Evolutionary conservation across 495 filamentous ascomycete species (phyloP).

Genomic region (Cenococcum geophilum): DNA sequence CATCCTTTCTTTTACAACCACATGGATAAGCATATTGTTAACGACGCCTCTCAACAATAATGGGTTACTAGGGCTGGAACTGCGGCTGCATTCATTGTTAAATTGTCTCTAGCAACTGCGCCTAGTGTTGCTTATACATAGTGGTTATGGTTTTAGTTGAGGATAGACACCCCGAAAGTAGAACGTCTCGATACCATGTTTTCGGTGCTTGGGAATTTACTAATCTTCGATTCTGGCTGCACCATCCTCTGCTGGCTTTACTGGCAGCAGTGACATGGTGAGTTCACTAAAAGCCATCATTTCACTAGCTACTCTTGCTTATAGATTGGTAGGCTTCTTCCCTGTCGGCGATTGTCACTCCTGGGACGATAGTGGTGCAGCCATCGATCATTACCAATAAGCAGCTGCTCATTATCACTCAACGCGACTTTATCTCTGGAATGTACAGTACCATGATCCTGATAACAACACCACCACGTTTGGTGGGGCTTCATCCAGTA

Average conservation of each 20-base stretch:
- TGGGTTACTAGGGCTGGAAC: neutral
- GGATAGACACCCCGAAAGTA: neutral
- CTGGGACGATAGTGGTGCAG: neutral
- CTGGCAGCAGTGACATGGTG: neutral
- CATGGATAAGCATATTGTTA: neutral
- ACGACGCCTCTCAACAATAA: neutral
- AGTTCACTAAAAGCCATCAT: neutral
- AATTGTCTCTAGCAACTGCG: neutral
- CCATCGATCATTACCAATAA: neutral
- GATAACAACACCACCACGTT: neutral
- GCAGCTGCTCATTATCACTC: neutral
- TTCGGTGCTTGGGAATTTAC: neutral
- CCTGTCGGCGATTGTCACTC: neutral
- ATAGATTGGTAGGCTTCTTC: neutral
- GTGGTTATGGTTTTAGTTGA: neutral
- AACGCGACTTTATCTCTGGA: neutral
- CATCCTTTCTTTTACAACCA: neutral
- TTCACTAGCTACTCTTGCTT: neutral
- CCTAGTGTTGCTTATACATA: neutral
- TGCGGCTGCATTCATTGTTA: neutral
- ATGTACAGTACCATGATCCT: neutral
- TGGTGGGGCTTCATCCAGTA: neutral
- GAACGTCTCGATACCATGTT: neutral
- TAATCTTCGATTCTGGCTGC: neutral
- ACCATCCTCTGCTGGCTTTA: neutral